phyloP scores from a whole-genome alignment of 805 yeast genomes.

The Sugiyamaella smithiae region DNA sequence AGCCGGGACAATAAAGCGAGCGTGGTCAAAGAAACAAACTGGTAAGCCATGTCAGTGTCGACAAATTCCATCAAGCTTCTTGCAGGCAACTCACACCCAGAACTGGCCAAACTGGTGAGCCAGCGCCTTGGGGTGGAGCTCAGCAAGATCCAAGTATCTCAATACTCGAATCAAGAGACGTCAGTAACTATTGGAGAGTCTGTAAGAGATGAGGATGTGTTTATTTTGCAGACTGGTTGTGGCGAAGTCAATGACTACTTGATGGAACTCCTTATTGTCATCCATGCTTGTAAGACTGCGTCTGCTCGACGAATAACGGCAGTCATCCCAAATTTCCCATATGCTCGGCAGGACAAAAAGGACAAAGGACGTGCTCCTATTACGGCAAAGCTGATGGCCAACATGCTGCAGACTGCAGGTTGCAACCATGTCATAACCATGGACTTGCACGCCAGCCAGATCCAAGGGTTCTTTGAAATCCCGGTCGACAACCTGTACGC shows the following conservation, averaged over 20 bases:
- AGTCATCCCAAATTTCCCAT: conserved; percentile 92
- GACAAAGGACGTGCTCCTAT: conserved; percentile 96
- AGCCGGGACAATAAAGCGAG: no score
- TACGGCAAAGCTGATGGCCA: conserved; percentile 91
- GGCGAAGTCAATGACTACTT: conserved; percentile 83
- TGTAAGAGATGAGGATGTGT: conserved; percentile 87
- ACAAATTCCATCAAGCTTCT: conserved; percentile 55
- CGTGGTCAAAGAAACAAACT: background rate
- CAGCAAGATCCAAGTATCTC: conserved; percentile 75
- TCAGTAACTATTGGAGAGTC: conserved; percentile 86
- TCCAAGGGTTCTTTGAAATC: conserved; percentile 92
- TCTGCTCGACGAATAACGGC: conserved; percentile 93
- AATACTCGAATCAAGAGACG: conserved; percentile 84
- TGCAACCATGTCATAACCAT: conserved; percentile 93
- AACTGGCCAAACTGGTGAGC: conserved; percentile 71
- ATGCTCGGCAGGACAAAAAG: conserved; percentile 96
- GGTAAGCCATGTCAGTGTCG: conserved; percentile 14
- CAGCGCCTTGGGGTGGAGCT: conserved; percentile 61
- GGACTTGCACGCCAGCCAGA: conserved; percentile 97
- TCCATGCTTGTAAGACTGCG: conserved; percentile 94
- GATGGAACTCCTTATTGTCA: conserved; percentile 83
- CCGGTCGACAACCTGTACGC: conserved; percentile 97
- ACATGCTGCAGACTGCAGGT: conserved; percentile 88
- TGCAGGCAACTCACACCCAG: conserved; percentile 82
- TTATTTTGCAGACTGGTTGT: conserved; percentile 78